These are phyloP conservation scores for Nicotiana obtusifolia DNA, from an alignment of 257 asterid genomes.

Conservation along the genomic window DNA sequence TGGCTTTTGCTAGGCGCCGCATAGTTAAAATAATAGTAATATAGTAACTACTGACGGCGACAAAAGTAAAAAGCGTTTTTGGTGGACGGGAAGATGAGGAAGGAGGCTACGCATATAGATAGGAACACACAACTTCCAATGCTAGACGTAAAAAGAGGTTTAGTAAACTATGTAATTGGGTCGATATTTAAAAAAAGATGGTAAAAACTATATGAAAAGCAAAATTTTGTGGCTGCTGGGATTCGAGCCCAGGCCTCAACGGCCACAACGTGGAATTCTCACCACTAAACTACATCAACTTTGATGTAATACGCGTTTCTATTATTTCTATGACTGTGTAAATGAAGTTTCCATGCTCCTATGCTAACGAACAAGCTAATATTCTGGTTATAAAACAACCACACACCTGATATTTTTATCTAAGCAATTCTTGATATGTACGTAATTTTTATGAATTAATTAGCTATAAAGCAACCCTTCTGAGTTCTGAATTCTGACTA, in stretches of 20 bases:
- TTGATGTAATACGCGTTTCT: background rate
- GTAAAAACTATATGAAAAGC: no score
- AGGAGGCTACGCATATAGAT: background rate
- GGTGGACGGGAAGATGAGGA: background rate
- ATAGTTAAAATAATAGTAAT: background rate
- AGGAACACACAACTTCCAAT: background rate
- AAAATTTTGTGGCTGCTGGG: conserved; percentile 80
- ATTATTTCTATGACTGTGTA: no score
- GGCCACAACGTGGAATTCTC: conserved; percentile 99
- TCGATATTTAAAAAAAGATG: no score
- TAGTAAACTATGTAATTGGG: background rate
- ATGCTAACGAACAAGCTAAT: no score
- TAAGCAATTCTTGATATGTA: no score
- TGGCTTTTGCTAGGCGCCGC: conserved; percentile 14
- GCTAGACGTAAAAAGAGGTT: background rate
- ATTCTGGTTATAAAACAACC: no score
- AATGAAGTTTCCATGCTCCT: no score
- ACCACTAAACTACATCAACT: conserved; percentile 96
- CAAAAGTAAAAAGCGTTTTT: background rate
- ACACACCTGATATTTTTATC: no score
- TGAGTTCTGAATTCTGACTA: no score
- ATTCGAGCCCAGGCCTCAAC: conserved; percentile 99
- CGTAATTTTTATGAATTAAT: no score
- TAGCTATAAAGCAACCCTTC: no score
- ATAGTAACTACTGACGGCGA: background rate